A percentile compares a stretch with the other conserved stretches of the same genome.
These are phyloP conservation scores for Thyridium curvatum DNA, from an alignment of 2,329 filamentous ascomycete species.

Conservation along the genomic window DNA sequence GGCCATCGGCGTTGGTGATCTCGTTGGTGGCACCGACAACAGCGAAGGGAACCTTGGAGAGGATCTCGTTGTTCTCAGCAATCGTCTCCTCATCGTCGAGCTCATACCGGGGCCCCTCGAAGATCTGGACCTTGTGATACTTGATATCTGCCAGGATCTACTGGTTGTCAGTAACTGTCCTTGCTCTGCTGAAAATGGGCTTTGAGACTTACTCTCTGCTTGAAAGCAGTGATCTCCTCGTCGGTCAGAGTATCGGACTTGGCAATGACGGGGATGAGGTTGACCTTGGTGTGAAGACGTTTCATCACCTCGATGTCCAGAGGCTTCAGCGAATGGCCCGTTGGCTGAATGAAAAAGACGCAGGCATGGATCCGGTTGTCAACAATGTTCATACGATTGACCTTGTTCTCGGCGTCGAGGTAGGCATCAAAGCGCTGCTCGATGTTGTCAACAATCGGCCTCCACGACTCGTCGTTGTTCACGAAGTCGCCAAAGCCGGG, in stretches of 20 bases:
- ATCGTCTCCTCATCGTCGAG: conserved; percentile 99
- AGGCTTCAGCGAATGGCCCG: conserved; percentile 95
- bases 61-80: conserved; percentile 99
- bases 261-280: conserved; percentile 97
- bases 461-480: conserved; percentile 99
- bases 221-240: conserved; percentile 91
- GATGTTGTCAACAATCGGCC: conserved; percentile 98
- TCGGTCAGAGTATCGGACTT: conserved; percentile 98
- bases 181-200: not conserved
- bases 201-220: conserved; percentile 72
- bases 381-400: conserved; percentile 99
- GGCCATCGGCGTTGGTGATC: conserved; percentile 83
- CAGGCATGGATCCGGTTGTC: conserved; percentile 99
- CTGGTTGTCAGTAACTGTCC: conserved; percentile 4
- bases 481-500: conserved; percentile 98
- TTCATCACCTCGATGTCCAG: conserved; percentile 99
- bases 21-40: conserved; percentile 96
- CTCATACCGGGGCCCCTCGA: conserved; percentile 96
- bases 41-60: conserved; percentile 99
- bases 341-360: conserved; percentile 99
- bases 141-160: conserved; percentile 96
- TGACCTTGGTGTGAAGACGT: conserved; percentile 99
- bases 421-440: conserved; percentile 98
- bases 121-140: conserved; percentile 97
- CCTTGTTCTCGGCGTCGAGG: conserved; percentile 98